These are phyloP conservation scores for Globisporangium perplexum DNA, from an alignment of 352 stramenopile species.

Conservation along the genomic window DNA sequence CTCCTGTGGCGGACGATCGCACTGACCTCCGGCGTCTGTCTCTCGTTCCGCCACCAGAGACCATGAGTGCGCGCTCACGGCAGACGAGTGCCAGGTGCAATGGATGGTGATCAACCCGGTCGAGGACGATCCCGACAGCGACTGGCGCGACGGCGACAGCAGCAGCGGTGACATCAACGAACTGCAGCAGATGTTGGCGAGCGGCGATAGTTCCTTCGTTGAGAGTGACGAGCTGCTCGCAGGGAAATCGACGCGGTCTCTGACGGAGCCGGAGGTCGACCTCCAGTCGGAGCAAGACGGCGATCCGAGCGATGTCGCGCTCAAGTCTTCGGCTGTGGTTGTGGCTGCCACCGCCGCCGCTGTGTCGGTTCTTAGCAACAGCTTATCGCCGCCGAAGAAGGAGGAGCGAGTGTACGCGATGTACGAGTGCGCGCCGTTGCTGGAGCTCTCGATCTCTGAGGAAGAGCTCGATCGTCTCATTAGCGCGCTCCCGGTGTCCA, in stretches of 20 bases:
- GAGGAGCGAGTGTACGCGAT: slow-evolving; percentile 7
- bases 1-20: background rate
- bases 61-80: slow-evolving; percentile 20
- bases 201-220: background rate
- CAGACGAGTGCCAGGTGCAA: slow-evolving; percentile 47
- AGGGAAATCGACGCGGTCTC: slow-evolving; percentile 1
- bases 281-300: background rate
- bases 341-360: background rate
- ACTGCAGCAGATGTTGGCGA: slow-evolving; percentile 7
- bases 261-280: background rate
- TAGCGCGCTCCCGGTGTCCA: slow-evolving; percentile 21
- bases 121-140: slow-evolving; percentile 21
- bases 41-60: slow-evolving; percentile 12
- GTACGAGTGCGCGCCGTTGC: slow-evolving; percentile 18
- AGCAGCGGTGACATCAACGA: background rate
- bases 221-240: background rate
- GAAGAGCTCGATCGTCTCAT: slow-evolving; percentile 53
- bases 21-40: background rate
- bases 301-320: background rate
- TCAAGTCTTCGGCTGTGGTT: background rate
- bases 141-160: slow-evolving; percentile 2
- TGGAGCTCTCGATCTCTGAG: slow-evolving; percentile 56
- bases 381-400: background rate
- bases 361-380: background rate
- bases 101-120: slow-evolving; percentile 71